These are phyloP conservation scores for Cryptosporidium viatorum DNA, from an alignment of 169 alveolate genomes.

Conservation along the genomic window DNA sequence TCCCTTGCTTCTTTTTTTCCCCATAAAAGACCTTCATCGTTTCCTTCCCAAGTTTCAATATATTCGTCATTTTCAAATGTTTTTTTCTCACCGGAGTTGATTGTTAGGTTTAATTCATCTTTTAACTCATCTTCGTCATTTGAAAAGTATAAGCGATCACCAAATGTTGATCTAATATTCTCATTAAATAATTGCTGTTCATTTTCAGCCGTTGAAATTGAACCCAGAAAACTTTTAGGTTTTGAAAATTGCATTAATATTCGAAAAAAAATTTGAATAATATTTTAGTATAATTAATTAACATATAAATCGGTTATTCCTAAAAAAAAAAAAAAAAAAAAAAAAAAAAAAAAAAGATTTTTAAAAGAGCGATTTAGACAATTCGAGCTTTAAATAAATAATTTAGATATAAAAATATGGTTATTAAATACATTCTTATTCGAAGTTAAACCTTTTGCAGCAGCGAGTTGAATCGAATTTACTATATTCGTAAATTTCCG, in stretches of 20 bases:
- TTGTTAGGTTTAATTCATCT: neutral
- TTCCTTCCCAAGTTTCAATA: conserved; percentile 68
- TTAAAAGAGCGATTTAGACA: neutral
- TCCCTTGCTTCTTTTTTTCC: conserved; percentile 69
- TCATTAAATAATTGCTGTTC: conserved; percentile 10
- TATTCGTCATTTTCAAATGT: conserved; percentile 42
- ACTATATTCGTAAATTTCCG: neutral
- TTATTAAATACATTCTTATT: conserved; percentile 11
- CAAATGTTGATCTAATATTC: conserved; percentile 31
- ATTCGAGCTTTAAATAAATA: conserved; percentile 47
- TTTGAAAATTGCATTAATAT: conserved; percentile 13
- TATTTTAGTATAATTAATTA: too few relatives aligned
- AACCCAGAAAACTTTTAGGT: neutral
- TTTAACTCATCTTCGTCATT: neutral
- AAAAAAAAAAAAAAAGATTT: too few relatives aligned
- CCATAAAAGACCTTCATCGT: conserved; percentile 64
- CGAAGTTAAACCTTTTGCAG: neutral
- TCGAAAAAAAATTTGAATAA: neutral
- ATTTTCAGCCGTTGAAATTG: conserved; percentile 18
- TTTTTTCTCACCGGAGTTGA: neutral
- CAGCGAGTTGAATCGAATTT: neutral
- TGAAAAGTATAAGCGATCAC: conserved; percentile 5
- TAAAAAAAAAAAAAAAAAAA: neutral
- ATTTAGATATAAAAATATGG: neutral
- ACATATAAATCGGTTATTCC: neutral